Percentiles rank a stretch among this genome's conserved stretches.
phyloP scores from a whole-genome alignment of 495 filamentous ascomycete genomes.

The Viridothelium virens region DNA sequence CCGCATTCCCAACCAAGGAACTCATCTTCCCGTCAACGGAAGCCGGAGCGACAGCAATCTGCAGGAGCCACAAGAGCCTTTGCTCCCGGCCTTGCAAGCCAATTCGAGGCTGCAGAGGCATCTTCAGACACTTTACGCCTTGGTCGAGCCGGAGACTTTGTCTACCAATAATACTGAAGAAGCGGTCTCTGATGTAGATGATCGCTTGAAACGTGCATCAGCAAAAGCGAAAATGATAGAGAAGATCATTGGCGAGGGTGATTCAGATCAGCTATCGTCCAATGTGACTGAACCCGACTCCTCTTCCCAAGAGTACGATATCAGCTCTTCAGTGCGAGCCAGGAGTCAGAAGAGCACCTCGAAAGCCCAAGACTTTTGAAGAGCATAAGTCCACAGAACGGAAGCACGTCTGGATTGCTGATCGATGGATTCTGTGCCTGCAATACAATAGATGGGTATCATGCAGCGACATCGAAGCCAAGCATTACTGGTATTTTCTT shows the following conservation, averaged over 20 bases:
- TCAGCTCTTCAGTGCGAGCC: not conserved
- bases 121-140: slow-evolving; percentile 58
- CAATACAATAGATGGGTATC: not conserved
- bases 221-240: slow-evolving; percentile 79
- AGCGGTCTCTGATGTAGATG: slow-evolving; percentile 76
- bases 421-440: not conserved
- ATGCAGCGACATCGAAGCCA: not conserved
- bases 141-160: slow-evolving; percentile 73
- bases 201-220: slow-evolving; percentile 67
- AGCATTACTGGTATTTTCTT: not conserved
- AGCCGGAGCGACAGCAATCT: not conserved
- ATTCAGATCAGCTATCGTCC: not conserved
- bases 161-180: slow-evolving; percentile 75
- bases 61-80: not conserved
- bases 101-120: slow-evolving; percentile 67
- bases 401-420: not conserved
- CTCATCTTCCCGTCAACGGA: no score
- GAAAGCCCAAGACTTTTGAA: not conserved
- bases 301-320: not conserved
- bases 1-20: slow-evolving; percentile 24
- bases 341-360: not conserved
- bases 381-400: not conserved
- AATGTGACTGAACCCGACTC: not conserved
- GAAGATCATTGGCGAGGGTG: slow-evolving; percentile 54
- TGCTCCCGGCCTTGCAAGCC: slow-evolving; percentile 43